Conservation (phyloP, 371 early-diverging fungal genomes). For the Homolaphlyctis polyrhiza region DNA sequence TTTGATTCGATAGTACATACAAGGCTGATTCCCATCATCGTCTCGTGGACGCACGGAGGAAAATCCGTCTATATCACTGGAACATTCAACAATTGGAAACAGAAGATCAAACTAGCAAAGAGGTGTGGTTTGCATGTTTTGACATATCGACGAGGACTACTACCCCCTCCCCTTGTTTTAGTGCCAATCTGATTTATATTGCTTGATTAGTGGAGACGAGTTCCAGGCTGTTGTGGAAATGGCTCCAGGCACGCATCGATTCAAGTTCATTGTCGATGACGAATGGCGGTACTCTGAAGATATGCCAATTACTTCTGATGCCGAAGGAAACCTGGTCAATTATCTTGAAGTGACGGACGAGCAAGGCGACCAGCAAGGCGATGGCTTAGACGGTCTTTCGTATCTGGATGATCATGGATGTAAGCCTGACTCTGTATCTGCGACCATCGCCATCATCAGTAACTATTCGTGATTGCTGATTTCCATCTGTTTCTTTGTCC, state of each 20-base stretch:
- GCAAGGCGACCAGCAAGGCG: conserved; percentile 30
- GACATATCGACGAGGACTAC: neutral
- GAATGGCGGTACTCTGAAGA: conserved; percentile 95
- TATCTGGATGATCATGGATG: conserved; percentile 7
- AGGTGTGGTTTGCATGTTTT: neutral
- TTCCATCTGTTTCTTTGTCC: no score
- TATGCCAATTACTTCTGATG: conserved; percentile 84
- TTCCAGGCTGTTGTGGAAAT: conserved; percentile 81
- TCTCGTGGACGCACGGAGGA: conserved; percentile 88
- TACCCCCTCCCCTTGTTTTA: neutral
- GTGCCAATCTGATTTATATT: neutral
- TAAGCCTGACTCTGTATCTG: neutral
- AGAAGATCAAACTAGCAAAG: conserved; percentile 72
- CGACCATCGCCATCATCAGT: no score
- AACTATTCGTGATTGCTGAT: no score
- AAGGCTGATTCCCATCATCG: conserved; percentile 52
- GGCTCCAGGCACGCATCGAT: conserved; percentile 87
- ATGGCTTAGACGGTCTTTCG: conserved; percentile 43
- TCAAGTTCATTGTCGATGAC: conserved; percentile 97
- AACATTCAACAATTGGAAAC: conserved; percentile 96
- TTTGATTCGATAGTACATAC: conserved; percentile 4
- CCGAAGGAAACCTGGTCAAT: conserved; percentile 93
- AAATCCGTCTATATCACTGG: conserved; percentile 88
- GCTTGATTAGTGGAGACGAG: no score
- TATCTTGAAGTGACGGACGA: conserved; percentile 74